Percentiles rank a stretch among this genome's conserved stretches.
These are phyloP conservation scores for Trichosporon ovoides DNA, from an alignment of 1,284 basidiomycete genomes.

Conservation along the genomic window DNA sequence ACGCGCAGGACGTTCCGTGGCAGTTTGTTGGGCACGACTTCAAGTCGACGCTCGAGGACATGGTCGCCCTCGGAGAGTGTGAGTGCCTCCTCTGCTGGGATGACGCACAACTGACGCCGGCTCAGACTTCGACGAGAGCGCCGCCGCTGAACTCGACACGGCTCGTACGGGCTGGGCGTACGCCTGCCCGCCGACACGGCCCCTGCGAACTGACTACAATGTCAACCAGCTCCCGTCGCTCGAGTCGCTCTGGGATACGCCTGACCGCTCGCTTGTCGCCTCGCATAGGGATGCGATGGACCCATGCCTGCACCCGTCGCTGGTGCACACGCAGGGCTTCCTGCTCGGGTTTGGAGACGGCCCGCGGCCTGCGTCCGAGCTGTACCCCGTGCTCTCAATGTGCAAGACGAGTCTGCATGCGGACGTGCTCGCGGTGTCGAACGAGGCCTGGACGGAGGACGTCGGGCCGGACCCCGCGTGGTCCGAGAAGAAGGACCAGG, in stretches of 20 bases:
- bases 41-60: slow-evolving; percentile 34
- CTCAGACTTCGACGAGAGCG: slow-evolving; percentile 29
- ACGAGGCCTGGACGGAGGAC: slow-evolving; percentile 45
- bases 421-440: slow-evolving; percentile 59
- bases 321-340: slow-evolving; percentile 57
- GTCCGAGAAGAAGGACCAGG: slow-evolving; percentile 57
- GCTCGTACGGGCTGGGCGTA: slow-evolving; percentile 44
- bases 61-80: slow-evolving; percentile 41
- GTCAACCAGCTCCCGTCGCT: slow-evolving; percentile 26
- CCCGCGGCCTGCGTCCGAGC: slow-evolving; percentile 51
- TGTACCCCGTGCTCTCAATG: slow-evolving; percentile 57
- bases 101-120: background rate
- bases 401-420: slow-evolving; percentile 57
- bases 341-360: slow-evolving; percentile 54
- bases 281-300: slow-evolving; percentile 55
- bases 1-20: slow-evolving; percentile 44
- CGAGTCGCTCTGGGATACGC: slow-evolving; percentile 29
- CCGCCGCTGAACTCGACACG: slow-evolving; percentile 34
- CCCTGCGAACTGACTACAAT: slow-evolving; percentile 33
- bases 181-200: slow-evolving; percentile 42
- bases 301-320: slow-evolving; percentile 57
- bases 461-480: slow-evolving; percentile 55
- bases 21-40: slow-evolving; percentile 46
- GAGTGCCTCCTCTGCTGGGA: slow-evolving; percentile 9
- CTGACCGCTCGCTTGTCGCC: slow-evolving; percentile 39